Base-by-base conservation (phyloP, 352 stramenopile genomes). In the Phytophthora brassicae region DNA sequence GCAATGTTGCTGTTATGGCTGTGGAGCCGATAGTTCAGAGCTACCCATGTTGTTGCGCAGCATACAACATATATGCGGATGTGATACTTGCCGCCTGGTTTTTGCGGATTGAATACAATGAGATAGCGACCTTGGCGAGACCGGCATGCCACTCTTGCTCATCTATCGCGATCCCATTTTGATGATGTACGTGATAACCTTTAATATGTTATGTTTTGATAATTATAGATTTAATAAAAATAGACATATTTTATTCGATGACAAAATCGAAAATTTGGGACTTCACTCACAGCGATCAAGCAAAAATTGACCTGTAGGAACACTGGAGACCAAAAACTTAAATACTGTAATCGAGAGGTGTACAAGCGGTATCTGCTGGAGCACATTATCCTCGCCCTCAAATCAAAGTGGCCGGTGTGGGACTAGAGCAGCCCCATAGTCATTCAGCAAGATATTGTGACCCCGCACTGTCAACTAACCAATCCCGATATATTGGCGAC, bases 31-130 rank as follows among this genome's bases (percentile, higher is more conserved):
- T 52, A 52, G 16, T 52, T 52, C 16, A 52, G 9, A 22, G 45
- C 45, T 4, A 52, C 31, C 60, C 59, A 74, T 17, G 59, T 57
- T 4, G 66, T 74, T 16, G 66, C 22, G 16, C 68, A 74, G 28
- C 68, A 71, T 7, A 49, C 41, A 26, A 59, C 51, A 46, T 74
- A 77, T 16, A 76, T 42, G 3, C 35, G 35, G 20, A 22, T 19
- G 3, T 42, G 66, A 31, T 58, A 64, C 43, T 74, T 66, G 1
- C 66, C 54, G 17, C 24, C 55, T 2, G 66, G 60, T 48, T 74
- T 74, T 20, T 29, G 29, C 6, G 50, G 17, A 28, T 69, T 74
- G 50, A 55, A 74, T 17, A 69, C 46, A 33, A 74, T 74, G 3
- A 66, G 14, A 41, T 69, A 55, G 2, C 56, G 49, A 13, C 36